These are phyloP conservation scores for Abelmoschus esculentus DNA, from an alignment of 345 rosid species.

Conservation along the genomic window DNA sequence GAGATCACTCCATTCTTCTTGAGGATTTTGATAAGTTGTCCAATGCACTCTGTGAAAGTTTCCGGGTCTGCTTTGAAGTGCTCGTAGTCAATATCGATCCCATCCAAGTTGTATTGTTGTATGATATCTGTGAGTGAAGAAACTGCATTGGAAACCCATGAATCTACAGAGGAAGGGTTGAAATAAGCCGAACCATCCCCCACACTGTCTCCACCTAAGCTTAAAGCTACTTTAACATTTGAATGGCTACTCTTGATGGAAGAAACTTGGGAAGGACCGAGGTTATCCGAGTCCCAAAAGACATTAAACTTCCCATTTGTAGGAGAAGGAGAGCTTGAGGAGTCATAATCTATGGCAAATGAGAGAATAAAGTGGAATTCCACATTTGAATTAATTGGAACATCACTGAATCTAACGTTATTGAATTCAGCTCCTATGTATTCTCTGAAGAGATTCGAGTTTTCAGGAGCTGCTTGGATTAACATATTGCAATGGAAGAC, in stretches of 20 bases:
- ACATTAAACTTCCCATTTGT: slow-evolving; percentile 30
- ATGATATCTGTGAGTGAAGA: slow-evolving; percentile 31
- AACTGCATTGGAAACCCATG: slow-evolving; percentile 37
- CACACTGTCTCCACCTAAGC: slow-evolving; percentile 1
- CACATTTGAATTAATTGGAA: slow-evolving; percentile 19
- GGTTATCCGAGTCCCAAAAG: slow-evolving; percentile 32
- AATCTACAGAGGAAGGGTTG: slow-evolving; percentile 24
- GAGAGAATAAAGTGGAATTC: slow-evolving; percentile 31
- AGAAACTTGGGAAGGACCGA: slow-evolving; percentile 23
- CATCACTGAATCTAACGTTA: slow-evolving; percentile 21
- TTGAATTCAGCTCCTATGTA: slow-evolving; percentile 32
- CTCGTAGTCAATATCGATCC: slow-evolving; percentile 36
- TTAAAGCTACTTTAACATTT: background rate
- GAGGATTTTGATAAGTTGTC: slow-evolving; percentile 27
- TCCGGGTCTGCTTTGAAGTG: slow-evolving; percentile 31
- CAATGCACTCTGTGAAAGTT: slow-evolving; percentile 32
- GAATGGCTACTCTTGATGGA: slow-evolving; percentile 14
- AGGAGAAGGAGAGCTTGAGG: slow-evolving; percentile 20
- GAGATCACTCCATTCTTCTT: slow-evolving; percentile 26
- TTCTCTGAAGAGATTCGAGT: slow-evolving; percentile 23
- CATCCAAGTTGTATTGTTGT: slow-evolving; percentile 27
- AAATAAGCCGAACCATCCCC: slow-evolving; percentile 16
- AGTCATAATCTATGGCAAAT: slow-evolving; percentile 30
- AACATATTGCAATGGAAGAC: background rate
- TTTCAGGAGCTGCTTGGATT: slow-evolving; percentile 1